Evolutionary conservation across 192 early-diverging fungal species (phyloP).

Genomic region (Podila clonocystis): DNA sequence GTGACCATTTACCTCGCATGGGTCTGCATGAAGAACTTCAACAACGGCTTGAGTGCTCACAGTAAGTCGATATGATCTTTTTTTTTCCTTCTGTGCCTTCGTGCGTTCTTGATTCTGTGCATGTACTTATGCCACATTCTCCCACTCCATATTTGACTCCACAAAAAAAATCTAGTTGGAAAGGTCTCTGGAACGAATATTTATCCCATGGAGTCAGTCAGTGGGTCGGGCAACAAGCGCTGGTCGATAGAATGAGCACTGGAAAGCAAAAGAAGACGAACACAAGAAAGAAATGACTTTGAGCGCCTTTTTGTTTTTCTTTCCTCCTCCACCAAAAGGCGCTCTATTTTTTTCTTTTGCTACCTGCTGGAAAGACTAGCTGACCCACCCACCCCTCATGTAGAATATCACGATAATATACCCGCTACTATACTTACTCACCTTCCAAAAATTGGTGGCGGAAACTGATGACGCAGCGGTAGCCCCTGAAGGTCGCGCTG

Average conservation of each 20-base stretch:
- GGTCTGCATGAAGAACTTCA: slow-evolving; percentile 75
- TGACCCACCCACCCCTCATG: not conserved
- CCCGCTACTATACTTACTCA: not conserved
- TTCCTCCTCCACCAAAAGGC: not conserved
- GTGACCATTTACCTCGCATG: slow-evolving; percentile 52
- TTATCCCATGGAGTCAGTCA: slow-evolving; percentile 48
- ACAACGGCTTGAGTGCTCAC: slow-evolving; percentile 76
- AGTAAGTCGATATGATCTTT: slow-evolving; percentile 46
- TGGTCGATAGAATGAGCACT: slow-evolving; percentile 42
- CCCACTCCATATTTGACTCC: not conserved
- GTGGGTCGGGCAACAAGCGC: slow-evolving; percentile 24
- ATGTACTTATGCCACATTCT: not conserved
- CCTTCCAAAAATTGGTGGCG: no score
- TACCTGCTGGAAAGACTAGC: slow-evolving; percentile 1
- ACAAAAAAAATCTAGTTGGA: slow-evolving; percentile 13
- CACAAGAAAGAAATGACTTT: not conserved
- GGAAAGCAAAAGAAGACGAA: not conserved
- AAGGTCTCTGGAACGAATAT: slow-evolving; percentile 51
- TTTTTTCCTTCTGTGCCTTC: not conserved
- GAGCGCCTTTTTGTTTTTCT: not conserved
- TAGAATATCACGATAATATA: slow-evolving; percentile 1
- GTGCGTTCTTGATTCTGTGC: not conserved
- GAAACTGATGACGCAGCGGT: no score
- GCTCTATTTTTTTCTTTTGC: not conserved
- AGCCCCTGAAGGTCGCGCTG: no score